These are phyloP conservation scores for Kwoniella dendrophila DNA, from an alignment of 768 basidiomycete genomes.

Conservation along the genomic window DNA sequence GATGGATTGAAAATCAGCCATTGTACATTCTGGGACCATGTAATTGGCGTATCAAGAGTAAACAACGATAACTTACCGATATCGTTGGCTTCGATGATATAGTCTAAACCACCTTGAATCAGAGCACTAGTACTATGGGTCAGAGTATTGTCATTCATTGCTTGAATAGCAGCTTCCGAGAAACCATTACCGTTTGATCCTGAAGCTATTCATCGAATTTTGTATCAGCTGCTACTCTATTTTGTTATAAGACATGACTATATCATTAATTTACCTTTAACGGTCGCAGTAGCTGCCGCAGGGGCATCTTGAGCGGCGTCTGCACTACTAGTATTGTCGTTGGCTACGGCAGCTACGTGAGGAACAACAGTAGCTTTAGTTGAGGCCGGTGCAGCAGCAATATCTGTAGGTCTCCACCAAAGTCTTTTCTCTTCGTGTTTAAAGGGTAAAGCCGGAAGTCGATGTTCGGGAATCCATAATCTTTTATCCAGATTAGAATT, in stretches of 20 bases:
- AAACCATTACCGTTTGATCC: constrained; percentile 37
- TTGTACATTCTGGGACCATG: neutral
- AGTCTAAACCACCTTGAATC: constrained; percentile 25
- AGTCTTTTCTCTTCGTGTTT: constrained; percentile 2
- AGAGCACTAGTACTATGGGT: constrained; percentile 17
- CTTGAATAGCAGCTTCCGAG: constrained; percentile 18
- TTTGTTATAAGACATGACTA: neutral
- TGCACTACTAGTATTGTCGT: neutral
- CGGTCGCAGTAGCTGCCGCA: constrained; percentile 11
- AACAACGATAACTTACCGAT: constrained; percentile 55
- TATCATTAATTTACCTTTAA: constrained; percentile 4
- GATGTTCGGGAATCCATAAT: neutral
- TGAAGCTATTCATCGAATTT: constrained; percentile 22
- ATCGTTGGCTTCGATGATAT: constrained; percentile 63
- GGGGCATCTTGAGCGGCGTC: neutral
- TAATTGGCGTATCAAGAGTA: neutral
- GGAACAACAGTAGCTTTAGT: neutral
- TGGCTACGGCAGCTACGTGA: neutral
- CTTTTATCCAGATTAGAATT: constrained; percentile 13
- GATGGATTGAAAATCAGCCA: neutral
- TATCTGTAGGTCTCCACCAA: constrained; percentile 16
- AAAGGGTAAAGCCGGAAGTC: no score
- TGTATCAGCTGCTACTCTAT: neutral
- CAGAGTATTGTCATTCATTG: constrained; percentile 11
- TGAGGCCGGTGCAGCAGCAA: neutral